Base-by-base conservation (phyloP, 129 eudicot genomes). In the Ambrosia artemisiifolia region DNA sequence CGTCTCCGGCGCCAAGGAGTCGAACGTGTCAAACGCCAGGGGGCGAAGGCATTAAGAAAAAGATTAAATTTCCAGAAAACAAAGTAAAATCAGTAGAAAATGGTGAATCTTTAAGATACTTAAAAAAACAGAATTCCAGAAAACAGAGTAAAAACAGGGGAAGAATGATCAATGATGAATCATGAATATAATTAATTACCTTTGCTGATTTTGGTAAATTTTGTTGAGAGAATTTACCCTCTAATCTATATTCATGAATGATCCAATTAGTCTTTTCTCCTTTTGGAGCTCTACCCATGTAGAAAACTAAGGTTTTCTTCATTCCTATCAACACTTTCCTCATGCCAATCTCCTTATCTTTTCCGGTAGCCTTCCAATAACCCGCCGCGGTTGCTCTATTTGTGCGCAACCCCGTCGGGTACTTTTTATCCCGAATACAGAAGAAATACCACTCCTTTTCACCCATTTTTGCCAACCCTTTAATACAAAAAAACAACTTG, bases 361-460 rank as follows among this genome's bases (percentile, higher is more conserved):
- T 92, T 57, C 96, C 98, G 1, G 98, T 93, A 7, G 96, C 96
- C 79, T 93, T 93, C 98, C 98, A 92, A 75, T 92, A 92, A 4
- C 98, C 98, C 0, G 85, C 84, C 5, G 91, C 85, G 20, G 98
- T 92, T 19, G 98, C 98, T 54, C 98, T 69, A 68, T 94, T 94
- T 62, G 96, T 94, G 63, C 98, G 83, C 66, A 87, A 65, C 2
- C 98, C 98, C 42, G 98, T 94, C 35, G 96, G 96, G 72, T 94
- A 94, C 77, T 94, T 94, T 53, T 88, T 94, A 80, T 94, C 98
- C 55, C 91, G 83, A 55, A 88, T 82, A 77, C 93, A 90, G 80
- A 94, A 94, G 81, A 94, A 94, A 55, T 94, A 94, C 95, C 92
- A 94, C 69, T 94, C 96, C 8, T 90, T 90, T 77, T 90, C 98